Conservation (phyloP, 192 early-diverging fungal species). For the Podila minutissima region DNA sequence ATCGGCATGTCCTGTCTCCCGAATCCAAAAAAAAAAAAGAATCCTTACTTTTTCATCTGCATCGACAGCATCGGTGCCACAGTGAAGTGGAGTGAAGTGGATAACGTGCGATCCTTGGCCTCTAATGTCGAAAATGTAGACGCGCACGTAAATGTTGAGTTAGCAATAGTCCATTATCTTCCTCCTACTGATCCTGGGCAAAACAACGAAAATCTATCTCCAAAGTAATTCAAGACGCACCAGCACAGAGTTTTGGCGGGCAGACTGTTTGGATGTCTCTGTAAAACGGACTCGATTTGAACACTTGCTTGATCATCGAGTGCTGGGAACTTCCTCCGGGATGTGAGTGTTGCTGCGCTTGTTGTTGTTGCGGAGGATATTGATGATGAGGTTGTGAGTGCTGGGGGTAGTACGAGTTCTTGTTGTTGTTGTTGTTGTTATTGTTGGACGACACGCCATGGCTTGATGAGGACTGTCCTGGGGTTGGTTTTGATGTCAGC, state of each 20-base stretch:
- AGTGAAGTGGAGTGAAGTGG: conserved; percentile 9
- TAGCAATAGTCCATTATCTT: not conserved
- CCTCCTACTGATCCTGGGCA: too few relatives aligned
- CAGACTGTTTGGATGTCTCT: conserved; percentile 30
- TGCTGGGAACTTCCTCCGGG: conserved; percentile 2
- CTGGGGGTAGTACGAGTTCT: not conserved
- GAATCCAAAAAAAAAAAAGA: not conserved
- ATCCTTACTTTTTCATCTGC: conserved; percentile 37
- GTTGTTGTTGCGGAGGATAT: not conserved
- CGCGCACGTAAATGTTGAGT: not conserved
- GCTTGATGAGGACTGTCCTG: conserved; percentile 8
- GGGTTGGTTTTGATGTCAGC: conserved; percentile 11
- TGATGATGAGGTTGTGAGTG: not conserved
- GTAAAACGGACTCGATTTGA: conserved; percentile 48
- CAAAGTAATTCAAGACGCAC: conserved; percentile 6
- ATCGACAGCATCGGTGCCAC: conserved; percentile 28
- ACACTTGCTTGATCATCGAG: conserved; percentile 6
- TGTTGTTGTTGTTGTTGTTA: conserved; percentile 4
- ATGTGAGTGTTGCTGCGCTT: not conserved
- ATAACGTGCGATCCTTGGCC: conserved; percentile 46
- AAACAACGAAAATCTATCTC: not conserved
- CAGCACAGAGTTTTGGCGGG: conserved; percentile 23
- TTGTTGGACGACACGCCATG: not conserved
- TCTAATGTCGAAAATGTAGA: conserved; percentile 13
- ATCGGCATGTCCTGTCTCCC: not conserved